Evolutionary conservation across 305 asterid species (phyloP), one percentile per base, ranked within the genome.

Genomic region (Vinca major): DNA sequence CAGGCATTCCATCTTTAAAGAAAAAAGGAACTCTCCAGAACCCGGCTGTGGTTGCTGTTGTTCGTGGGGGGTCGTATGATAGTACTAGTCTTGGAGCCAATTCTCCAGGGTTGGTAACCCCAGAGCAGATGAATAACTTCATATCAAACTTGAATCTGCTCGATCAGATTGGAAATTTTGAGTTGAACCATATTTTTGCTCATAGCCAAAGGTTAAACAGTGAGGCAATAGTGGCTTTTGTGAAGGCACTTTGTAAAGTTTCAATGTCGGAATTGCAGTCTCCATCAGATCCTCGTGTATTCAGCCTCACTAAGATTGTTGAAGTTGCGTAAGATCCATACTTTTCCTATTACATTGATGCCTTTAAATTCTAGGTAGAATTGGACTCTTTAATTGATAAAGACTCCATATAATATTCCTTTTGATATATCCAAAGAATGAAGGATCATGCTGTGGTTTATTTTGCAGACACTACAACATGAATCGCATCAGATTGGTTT

Each of bases 221-320:
- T 72, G 97, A 93, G 85, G 97, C 97, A 65, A 93, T 93, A 70
- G 99, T 89, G 74, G 88, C 92, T 74, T 93, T 93, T 79, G 99
- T 93, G 48, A 86, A 75, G 75, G 94, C 96, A 45, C 95, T 93
- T 71, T 89, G 97, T 87, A 91, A 91, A 81, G 96, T 93, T 78
- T 89, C 99, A 73, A 91, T 93, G 85, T 86, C 90, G 64, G 99
- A 93, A 74, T 76, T 93, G 89, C 99, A 90, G 84, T 93, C 99
- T 80, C 96, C 97, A 62, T 87, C 96, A 71, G 99, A 93, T 84
- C 99, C 99, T 73, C 96, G 99, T 21, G 97, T 93, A 36, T 93
- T 93, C 80, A 83, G 99, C 82, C 96, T 93, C 79, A 90, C 99
- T 69, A 93, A 93, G 83, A 87, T 93, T 79, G 99, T 93, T 81